Evolutionary conservation across 768 basidiomycete species (phyloP).

Genomic region (Gloeostereum incarnatum): DNA sequence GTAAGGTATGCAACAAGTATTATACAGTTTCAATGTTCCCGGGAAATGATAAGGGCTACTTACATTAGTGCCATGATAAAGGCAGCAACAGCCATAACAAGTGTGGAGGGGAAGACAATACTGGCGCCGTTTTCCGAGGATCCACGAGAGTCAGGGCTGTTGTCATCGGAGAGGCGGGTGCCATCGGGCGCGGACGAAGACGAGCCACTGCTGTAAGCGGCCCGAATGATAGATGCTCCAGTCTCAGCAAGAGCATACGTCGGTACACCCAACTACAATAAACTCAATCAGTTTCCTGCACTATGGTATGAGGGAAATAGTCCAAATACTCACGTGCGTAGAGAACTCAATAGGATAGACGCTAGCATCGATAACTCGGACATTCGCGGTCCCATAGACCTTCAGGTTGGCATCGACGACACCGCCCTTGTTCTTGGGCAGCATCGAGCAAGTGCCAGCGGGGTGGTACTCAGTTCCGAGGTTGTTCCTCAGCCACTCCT

Average conservation of each 20-base stretch:
- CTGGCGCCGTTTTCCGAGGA: too few relatives aligned
- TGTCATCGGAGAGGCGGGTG: too few relatives aligned
- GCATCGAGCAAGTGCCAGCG: slow-evolving; percentile 37
- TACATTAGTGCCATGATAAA: too few relatives aligned
- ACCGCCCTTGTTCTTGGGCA: slow-evolving; percentile 25
- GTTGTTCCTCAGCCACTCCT: slow-evolving; percentile 34
- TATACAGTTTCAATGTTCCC: too few relatives aligned
- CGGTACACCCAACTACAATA: background rate
- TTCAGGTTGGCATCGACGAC: slow-evolving; percentile 36
- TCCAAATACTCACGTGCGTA: slow-evolving; percentile 6
- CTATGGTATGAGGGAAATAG: slow-evolving; percentile 11
- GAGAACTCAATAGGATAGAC: slow-evolving; percentile 35
- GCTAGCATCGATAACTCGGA: slow-evolving; percentile 45
- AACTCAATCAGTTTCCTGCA: too few relatives aligned
- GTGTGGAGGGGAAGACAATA: too few relatives aligned
- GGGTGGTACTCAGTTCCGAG: slow-evolving; percentile 31
- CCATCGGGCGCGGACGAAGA: too few relatives aligned
- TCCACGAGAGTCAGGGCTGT: too few relatives aligned
- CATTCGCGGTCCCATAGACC: slow-evolving; percentile 37
- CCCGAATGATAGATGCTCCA: background rate
- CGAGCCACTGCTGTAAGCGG: background rate
- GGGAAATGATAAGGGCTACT: too few relatives aligned
- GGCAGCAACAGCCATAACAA: too few relatives aligned
- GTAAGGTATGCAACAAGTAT: too few relatives aligned
- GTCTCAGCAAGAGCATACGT: background rate